Evolutionary conservation across 345 rosid genomes (phyloP), one percentile per base, ranked within the genome.

Genomic region (Populus simonii): DNA sequence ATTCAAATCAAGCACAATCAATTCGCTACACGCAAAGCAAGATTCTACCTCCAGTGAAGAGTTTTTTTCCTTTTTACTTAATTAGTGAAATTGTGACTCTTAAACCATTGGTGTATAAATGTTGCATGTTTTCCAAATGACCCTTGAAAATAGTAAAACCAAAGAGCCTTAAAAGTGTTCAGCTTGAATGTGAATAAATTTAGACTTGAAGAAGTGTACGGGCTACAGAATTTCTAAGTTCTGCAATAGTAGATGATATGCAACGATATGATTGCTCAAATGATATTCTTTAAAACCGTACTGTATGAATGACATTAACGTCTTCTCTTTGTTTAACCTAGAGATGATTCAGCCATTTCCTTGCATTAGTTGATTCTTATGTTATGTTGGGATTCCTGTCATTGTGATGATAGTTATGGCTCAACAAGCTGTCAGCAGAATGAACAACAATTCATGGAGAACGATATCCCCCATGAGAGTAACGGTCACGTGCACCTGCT

Each of bases 381-480:
- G 27, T 12, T 35, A 11, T 49, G 77, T 25, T 47, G 7, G 67
- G 62, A 51, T 61, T 51, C 51, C 31, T 78, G 31, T 72, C 33
- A 29, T 62, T 62, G 47, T 3, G 68, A 53, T 68, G 23, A 16
- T 73, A 55, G 73, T 68, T 45, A 43, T 55, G 70, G 57, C 77
- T 27, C 77, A 41, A 8, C 61, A 8, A 69, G 68, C 76, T 12
- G 33, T 38, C 69, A 25, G 39, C 53, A 61, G n/a, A 25, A 74
- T 36, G 76, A 39, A 17, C 49, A 61, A 59, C 65, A 59, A 31
- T n/a, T 13, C 10, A 59, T 31, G 62, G 75, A 73, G 66, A 73
- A n/a, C 65, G 70, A 74, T 41, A 39, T 63, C 27, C 68, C 39
- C 65, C 66, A 74, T 29, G 70, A 18, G n/a, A 41, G 27, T 74